A percentile compares a stretch with the other conserved stretches of the same genome.
These are phyloP conservation scores for Syzygium syzygioides DNA, from an alignment of 441 rosid genomes.

Conservation along the genomic window DNA sequence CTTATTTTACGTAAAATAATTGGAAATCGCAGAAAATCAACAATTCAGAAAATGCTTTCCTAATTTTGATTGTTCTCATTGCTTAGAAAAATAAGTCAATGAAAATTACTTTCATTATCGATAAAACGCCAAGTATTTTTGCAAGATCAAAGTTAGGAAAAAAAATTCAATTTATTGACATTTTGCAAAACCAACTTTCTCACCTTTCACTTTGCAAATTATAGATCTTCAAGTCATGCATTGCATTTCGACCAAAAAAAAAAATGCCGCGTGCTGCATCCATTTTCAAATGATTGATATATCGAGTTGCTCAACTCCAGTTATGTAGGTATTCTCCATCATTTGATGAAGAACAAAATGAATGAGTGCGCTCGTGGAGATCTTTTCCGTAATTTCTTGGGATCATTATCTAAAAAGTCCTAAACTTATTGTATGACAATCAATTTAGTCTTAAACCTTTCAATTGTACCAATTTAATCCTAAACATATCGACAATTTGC, in stretches of 20 bases:
- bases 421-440: too few species aligned
- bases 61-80: background rate
- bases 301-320: background rate
- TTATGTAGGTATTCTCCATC: background rate
- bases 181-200: background rate
- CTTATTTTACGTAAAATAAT: background rate
- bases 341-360: too few species aligned
- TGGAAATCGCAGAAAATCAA: rapidly evolving
- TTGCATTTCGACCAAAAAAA: too few species aligned
- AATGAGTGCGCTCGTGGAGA: too few species aligned
- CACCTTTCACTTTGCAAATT: background rate
- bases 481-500: too few species aligned
- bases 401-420: too few species aligned
- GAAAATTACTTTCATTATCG: background rate
- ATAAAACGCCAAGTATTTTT: background rate
- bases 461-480: too few species aligned
- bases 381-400: too few species aligned
- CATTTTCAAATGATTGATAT: background rate
- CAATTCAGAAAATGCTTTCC: background rate
- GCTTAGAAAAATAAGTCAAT: background rate
- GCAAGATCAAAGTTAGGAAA: background rate
- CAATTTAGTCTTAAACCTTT: too few species aligned
- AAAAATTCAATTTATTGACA: background rate
- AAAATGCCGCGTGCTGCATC: background rate
- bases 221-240: too few species aligned